Evolutionary conservation across 371 early-diverging fungal species (phyloP), one percentile per base, ranked within the genome.

Genomic region (Apophysomyces sp.): DNA sequence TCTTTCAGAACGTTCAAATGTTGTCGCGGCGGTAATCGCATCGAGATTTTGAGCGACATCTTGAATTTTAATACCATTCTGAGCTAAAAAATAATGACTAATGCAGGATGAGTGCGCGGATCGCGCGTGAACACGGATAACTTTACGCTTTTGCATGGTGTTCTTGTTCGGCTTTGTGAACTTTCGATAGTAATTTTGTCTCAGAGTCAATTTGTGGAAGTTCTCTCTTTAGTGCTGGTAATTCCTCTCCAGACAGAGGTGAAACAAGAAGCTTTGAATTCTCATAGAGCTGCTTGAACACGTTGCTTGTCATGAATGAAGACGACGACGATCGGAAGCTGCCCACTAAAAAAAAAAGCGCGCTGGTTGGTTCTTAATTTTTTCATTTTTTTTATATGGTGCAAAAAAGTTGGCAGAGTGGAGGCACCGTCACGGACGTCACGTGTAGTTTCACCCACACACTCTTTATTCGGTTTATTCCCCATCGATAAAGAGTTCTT

Each of bases 11-110:
- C 88, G 82, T 62, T 90, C 90, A 69, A 89, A 89, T 9, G 89
- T 79, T n/a, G 80, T 67, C 7, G 85, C 69, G n/a, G 90, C 66
- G 55, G 87, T 79, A 54, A 89, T 83, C 5, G 81, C 61, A 40
- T 84, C 81, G 12, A 89, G 63, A 16, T 76, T 75, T 28, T 86
- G 78, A 16, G 84, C 60, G 29, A 92, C 80, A 32, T 72, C 74
- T 36, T 89, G 88, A 27, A 90, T 78, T 68, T 94, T 89, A 61
- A 91, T 81, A 3, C 94, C 96, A 18, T 80, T 74, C 37, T 81
- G 83, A 2, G 94, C 92, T 34, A 93, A 73, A 57, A 93, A 76
- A 61, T 73, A 75, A 27, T 84, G 85, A 15, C 84, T 80, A 68
- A 15, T 12, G 4, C 37, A 13, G n/a, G 36, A 24, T 24, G 57